phyloP scores from a whole-genome alignment of 148 eudicot genomes.

The Amaranthus hypochondriacus region DNA sequence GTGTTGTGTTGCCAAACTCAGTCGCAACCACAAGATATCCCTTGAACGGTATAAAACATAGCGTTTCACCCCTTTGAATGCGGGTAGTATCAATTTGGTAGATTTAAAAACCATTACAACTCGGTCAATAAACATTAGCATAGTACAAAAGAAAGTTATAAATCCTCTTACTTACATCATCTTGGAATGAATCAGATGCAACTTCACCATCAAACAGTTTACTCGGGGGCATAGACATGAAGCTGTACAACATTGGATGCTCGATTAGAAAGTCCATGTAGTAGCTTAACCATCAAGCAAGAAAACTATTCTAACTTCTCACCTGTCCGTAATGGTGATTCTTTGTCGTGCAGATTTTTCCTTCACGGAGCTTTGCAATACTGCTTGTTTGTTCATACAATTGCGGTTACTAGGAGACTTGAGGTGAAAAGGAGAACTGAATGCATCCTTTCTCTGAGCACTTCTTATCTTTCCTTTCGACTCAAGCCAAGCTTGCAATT shows the following conservation, averaged over 20 bases:
- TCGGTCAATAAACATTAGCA: no score
- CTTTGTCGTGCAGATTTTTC: constrained; percentile 30
- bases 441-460: constrained; percentile 33
- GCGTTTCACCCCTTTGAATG: no score
- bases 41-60: no score
- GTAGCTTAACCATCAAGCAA: background rate
- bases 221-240: constrained; percentile 25
- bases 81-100: no score
- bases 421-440: constrained; percentile 42
- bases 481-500: constrained; percentile 80
- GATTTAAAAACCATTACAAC: no score
- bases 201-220: constrained; percentile 42
- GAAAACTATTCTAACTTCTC: background rate
- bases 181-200: constrained; percentile 22
- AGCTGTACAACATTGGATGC: constrained; percentile 25
- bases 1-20: no score
- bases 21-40: no score
- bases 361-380: constrained; percentile 33
- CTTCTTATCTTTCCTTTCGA: constrained; percentile 81
- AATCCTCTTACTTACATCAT: constrained; percentile 19
- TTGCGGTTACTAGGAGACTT: constrained; percentile 49
- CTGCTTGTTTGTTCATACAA: constrained; percentile 37
- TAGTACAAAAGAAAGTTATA: background rate
- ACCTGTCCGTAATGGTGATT: constrained; percentile 41
- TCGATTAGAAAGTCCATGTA: background rate